Base-by-base conservation (phyloP, 768 basidiomycete genomes). In the Termitomyces sp. region DNA sequence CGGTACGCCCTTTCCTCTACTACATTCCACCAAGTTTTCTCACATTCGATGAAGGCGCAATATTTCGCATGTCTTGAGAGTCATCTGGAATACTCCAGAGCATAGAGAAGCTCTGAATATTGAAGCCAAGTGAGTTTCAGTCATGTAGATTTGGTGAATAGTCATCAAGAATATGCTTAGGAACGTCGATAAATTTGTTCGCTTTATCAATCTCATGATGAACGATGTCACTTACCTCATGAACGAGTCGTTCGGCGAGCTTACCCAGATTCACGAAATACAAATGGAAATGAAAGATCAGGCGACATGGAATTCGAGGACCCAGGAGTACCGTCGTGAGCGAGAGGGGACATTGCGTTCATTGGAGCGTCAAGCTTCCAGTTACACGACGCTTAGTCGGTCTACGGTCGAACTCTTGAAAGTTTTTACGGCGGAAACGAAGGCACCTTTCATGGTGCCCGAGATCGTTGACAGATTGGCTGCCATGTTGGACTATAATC, bases 181-280 rank as follows among this genome's bases (percentile, higher is more conserved):
- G 59, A 83, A 93, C 65, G 86, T 90, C 46, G 93, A 97, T 62
- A 89, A 91, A 70, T 98, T 98, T 68, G 87, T 98, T 51, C 86
- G 87, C 54, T 98, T 99, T 69, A 82, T 95, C 73, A 98, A 99
- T 72, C 77, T 98, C 63, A 90, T 98, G 84, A 97, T 98, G 76
- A 98, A 97, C 78, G 97, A 99, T 64, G 93, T 96, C 53, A 98
- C 96, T 9, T 98, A 94, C 70, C 88, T 98, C 51, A 86, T 99
- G 81, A 94, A 98, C 67, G 97, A 99, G 65, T 96, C 93, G 9
- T 77, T 98, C 46, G 84, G 84, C 62, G 90, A 95, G 59, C 78
- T 99, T 49, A 78, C 84, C 11, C 90, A 96, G 66, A 97, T 99
- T 59, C 84, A 89, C 67, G 84, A 81, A 56, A 86, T 98, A 48